Percentiles rank a stretch among this genome's conserved stretches.
Conservation (phyloP, 129 eudicot genomes). For the Tagetes erecta region DNA sequence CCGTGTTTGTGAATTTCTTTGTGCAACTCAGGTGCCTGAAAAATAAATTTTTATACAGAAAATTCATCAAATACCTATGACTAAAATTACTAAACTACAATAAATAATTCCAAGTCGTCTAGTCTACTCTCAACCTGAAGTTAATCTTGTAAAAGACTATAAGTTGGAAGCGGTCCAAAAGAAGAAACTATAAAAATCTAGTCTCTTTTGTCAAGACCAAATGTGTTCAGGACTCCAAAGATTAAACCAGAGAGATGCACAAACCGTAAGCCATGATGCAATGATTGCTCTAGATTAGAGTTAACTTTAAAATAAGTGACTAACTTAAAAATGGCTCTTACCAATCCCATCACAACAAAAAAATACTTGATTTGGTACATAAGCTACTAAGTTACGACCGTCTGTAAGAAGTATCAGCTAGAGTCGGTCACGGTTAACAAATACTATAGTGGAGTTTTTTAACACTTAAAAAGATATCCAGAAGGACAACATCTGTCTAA, state of each 20-base stretch:
- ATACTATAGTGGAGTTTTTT: background rate
- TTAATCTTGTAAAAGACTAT: too few species aligned
- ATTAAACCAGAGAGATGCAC: background rate
- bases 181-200: too few species aligned
- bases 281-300: background rate
- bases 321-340: background rate
- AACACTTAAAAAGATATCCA: background rate
- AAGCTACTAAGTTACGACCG: background rate
- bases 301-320: background rate
- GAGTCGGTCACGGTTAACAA: background rate
- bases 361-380: background rate
- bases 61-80: background rate
- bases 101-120: too few species aligned
- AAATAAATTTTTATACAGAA: background rate
- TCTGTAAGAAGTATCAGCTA: background rate
- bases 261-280: background rate
- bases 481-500: background rate
- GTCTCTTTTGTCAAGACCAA: too few species aligned
- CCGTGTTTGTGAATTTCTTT: slow-evolving; percentile 38
- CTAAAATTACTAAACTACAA: background rate
- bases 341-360: background rate
- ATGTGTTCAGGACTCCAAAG: background rate
- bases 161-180: too few species aligned
- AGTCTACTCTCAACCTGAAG: too few species aligned
- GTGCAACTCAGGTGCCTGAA: slow-evolving; percentile 52